These are phyloP conservation scores for Hyphopichia khmerensis DNA, from an alignment of 1,139 yeast species.

Conservation along the genomic window DNA sequence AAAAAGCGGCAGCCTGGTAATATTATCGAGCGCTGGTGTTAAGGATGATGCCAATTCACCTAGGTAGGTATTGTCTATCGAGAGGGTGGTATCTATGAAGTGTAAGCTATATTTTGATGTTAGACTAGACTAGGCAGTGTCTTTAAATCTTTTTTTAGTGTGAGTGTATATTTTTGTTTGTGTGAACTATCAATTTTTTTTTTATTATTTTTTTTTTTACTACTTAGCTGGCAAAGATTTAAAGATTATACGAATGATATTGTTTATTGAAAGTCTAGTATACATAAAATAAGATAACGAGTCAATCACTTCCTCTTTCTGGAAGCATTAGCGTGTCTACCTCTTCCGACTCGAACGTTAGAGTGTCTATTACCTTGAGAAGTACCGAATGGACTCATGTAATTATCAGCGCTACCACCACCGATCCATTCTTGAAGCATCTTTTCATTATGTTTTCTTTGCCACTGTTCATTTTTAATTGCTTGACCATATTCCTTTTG, in stretches of 20 bases:
- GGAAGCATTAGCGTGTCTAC: constrained; percentile 74
- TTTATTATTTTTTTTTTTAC: not conserved
- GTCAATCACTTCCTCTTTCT: constrained; percentile 23
- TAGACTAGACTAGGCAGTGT: constrained; percentile 1
- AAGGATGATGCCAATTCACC: no score
- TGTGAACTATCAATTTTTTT: not conserved
- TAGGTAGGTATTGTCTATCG: no score
- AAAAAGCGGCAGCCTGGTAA: no score
- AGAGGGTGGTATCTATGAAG: no score
- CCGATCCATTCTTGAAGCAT: constrained; percentile 86
- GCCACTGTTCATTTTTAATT: constrained; percentile 84
- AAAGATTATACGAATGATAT: not conserved
- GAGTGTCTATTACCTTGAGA: constrained; percentile 60
- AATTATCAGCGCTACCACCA: constrained; percentile 90
- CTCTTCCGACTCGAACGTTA: constrained; percentile 79
- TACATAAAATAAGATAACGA: not conserved
- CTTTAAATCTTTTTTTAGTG: not conserved
- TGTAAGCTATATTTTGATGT: not conserved
- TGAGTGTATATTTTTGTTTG: not conserved
- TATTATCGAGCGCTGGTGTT: no score
- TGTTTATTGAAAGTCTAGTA: not conserved
- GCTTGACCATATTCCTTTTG: constrained; percentile 92
- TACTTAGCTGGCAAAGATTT: not conserved
- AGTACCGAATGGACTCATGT: constrained; percentile 82
- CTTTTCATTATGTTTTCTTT: constrained; percentile 81